Evolutionary conservation across 768 basidiomycete genomes (phyloP), one percentile per base, ranked within the genome.

Genomic region (Collybiopsis confluens): DNA sequence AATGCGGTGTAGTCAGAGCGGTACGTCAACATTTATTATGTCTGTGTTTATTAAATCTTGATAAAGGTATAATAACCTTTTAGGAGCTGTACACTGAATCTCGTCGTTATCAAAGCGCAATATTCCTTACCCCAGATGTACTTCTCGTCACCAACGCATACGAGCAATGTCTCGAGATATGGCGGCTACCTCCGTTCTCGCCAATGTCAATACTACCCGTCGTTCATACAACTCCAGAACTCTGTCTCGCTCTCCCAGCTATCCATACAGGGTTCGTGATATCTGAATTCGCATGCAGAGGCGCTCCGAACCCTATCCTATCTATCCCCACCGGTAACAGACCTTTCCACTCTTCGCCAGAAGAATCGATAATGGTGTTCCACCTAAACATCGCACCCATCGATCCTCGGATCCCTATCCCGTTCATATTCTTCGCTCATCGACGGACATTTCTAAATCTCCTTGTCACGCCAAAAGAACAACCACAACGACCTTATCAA

Each of bases 91-190:
- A 42, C n/a, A 21, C 42, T 26, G 24, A 43, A 11, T 53, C 41
- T 37, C 52, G 52, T 36, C 41, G 52, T 5, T 53, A 53, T 45
- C 43, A 53, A 33, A 53, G 43, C 30, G 52, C 52, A 9, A 40
- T 72, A 2, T 74, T 73, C 54, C 65, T 75, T 26, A 60, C 70
- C 1, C 64, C 68, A 28, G 54, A 65, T 8, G 48, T 71, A 7
- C 46, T 74, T 35, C 54, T 73, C 33, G 58, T 73, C 13, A 68
- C 75, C 15, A 75, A 72, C 58, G 59, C 62, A 16, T 42, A 54
- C 24, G 53, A 56, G 15, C 59, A 52, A 7, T 28, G 65, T n/a
- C 61, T 75, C 21, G 73, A 76, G 47, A 60, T 73, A 41, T 76
- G 69, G 67, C 57, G 58, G 13, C 68, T 75, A 45, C 50, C 43